Conservation (phyloP, 306 rosid genomes). For the Oxytropis ochrocephala region DNA sequence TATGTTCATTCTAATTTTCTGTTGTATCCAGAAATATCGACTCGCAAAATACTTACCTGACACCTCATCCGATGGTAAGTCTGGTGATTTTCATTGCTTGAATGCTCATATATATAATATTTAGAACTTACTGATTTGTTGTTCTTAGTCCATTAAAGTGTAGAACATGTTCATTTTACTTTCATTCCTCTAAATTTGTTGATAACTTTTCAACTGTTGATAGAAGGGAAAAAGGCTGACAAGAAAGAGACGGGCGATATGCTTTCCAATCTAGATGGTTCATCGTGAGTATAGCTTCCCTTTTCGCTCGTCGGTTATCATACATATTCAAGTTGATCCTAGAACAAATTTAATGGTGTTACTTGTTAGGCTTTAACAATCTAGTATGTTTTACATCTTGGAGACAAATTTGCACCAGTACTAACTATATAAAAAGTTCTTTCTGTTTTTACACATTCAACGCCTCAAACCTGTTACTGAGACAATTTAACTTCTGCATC, state of each 20-base stretch:
- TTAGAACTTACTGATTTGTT: not conserved
- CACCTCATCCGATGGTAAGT: slow-evolving; percentile 79
- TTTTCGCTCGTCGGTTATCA: not conserved
- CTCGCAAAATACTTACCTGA: slow-evolving; percentile 93
- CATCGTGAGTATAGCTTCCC: slow-evolving; percentile 69
- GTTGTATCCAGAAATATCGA: slow-evolving; percentile 81
- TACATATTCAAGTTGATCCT: slow-evolving; percentile 7
- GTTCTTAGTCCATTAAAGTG: slow-evolving; percentile 4
- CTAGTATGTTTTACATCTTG: not conserved
- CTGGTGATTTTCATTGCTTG: slow-evolving; percentile 15
- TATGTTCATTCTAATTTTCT: slow-evolving; percentile 23
- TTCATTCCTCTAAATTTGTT: slow-evolving; percentile 20
- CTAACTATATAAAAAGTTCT: not conserved
- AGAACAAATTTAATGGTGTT: not conserved
- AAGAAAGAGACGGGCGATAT: slow-evolving; percentile 82
- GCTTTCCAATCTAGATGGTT: slow-evolving; percentile 77
- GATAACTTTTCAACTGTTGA: slow-evolving; percentile 29
- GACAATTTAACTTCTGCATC: not conserved
- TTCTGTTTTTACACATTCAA: not conserved
- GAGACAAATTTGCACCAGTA: not conserved
- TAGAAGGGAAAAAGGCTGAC: slow-evolving; percentile 80
- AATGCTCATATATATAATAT: not conserved
- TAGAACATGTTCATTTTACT: not conserved
- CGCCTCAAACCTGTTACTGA: not conserved
- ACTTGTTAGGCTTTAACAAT: not conserved